These are phyloP conservation scores for Acacia confusa DNA, from an alignment of 306 rosid species.

Conservation along the genomic window DNA sequence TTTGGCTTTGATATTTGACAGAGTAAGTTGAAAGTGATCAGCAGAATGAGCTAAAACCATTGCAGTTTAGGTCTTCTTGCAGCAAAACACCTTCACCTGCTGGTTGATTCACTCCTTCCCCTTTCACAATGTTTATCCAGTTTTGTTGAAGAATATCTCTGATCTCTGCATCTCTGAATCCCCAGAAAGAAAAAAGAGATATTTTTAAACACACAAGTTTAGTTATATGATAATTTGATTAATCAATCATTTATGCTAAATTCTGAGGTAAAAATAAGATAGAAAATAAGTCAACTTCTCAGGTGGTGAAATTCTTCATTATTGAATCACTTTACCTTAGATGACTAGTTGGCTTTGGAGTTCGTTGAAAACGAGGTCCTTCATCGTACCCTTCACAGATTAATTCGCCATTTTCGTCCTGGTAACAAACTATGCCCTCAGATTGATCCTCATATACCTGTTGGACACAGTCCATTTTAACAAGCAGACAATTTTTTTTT, in stretches of 20 bases:
- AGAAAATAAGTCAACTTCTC: not conserved
- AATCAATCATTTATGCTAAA: not conserved
- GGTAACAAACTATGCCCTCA: conserved; percentile 79
- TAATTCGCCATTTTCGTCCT: conserved; percentile 78
- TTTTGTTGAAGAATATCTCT: conserved; percentile 55
- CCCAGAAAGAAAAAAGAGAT: not conserved
- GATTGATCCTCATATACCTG: conserved; percentile 85
- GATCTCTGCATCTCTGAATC: conserved; percentile 62
- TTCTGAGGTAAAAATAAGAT: not conserved
- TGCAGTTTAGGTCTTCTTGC: conserved; percentile 59
- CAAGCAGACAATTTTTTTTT: not conserved
- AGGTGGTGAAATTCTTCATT: not conserved
- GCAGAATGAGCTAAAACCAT: conserved; percentile 58
- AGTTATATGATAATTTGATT: not conserved
- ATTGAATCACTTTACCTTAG: conserved; percentile 45
- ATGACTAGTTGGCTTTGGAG: conserved; percentile 39
- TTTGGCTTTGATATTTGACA: conserved; percentile 26
- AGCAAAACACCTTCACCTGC: conserved; percentile 49
- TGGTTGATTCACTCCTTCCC: conserved; percentile 44
- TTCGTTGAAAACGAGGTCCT: conserved; percentile 69
- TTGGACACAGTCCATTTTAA: not conserved
- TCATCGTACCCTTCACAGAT: conserved; percentile 94
- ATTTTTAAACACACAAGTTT: not conserved
- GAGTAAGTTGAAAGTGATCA: conserved; percentile 35
- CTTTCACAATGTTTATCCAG: conserved; percentile 61